Base-by-base conservation (phyloP, 257 asterid species). In the Solanum chilense region DNA sequence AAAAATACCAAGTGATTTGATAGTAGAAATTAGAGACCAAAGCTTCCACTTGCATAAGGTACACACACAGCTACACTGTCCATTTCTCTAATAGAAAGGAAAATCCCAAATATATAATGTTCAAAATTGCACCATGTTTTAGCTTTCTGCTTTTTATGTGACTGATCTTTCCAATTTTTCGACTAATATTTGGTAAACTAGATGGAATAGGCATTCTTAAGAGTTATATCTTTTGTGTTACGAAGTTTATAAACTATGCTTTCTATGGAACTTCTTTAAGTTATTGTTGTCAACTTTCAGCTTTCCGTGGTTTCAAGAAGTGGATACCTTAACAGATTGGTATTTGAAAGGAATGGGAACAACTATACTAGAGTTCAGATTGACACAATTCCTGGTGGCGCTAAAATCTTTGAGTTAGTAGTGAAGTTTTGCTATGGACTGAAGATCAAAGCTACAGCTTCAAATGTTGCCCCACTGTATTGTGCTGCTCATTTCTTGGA, bases 401-500 rank as follows among this genome's bases (percentile, higher is more conserved):
- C 84, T 68, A 87, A 69, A 75, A 62, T 69, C 64, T 90, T 90
- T 86, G 89, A 90, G 75, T 85, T 87, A 23, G 87, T 90, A 15
- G 88, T 88, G 66, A 89, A 84, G 86, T 90, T 90, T 90, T 89
- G 86, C 12, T 90, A 90, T 56, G 90, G 90, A 62, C 52, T 76
- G 83, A 87, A 87, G 88, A 87, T 89, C 66, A 86, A 86, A 75
- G 87, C 88, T 29, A 89, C 90, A 68, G 88, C 90, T 47, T 49
- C 82, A 21, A 90, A 52, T 45, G 52, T 90, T 66, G 90, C 88
- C 45, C 91, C 92, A 29, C 85, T 90, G 33, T 82, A 83, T 44
- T 89, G 90, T 83, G 91, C 92, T 5, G 90, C 89, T 42, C 89
- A 90, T 62, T 87, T 89, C 87, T 45, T 90, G 71, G 89, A 89